Base-by-base conservation (phyloP, 345 rosid genomes). In the Aquilaria malaccensis region DNA sequence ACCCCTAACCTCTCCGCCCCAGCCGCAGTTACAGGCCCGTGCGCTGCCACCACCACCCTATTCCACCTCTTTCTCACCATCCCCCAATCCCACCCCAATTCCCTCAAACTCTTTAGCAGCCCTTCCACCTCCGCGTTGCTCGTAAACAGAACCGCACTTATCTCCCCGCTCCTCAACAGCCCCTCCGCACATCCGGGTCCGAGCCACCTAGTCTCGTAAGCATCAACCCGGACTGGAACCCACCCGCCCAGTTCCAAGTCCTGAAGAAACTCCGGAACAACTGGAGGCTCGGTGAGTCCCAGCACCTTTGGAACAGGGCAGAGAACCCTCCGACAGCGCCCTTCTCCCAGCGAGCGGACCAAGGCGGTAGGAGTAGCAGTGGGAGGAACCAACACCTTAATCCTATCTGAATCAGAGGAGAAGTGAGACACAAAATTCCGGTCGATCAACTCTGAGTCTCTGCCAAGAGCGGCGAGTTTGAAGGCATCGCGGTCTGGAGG, bases 121-220 rank as follows among this genome's bases (percentile, higher is more conserved):
- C 82, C 88, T 60, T 79, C 86, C 65, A 81, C 83, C 65, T 84
- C 89, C 7, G 73, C 89, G 3, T 51, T 77, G 45, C 86, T 81
- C 10, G 84, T 79, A 11, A 84, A 81, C 55, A 79, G 69, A 15
- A 84, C 29, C 13, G 81, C 89, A 14, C 71, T 72, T 46, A 84
- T 10, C n/a, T 37, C 55, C 13, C 66, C 55, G 46, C 62, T 68
- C 48, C 53, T 50, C 33, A 79, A 70, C 55, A 84, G 63, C 13
- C 33, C 63, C 67, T 68, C 69, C 22, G 71, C 82, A 33, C 89
- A 76, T 10, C 11, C 47, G 53, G 79, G 73, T 13, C 89, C 84
- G 49, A 70, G n/a, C 89, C 85, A 83, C 53, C 76, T 71, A 37
- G 89, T 83, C 80, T 81, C 85, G 33, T 81, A 83, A 10, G 89